phyloP scores from a whole-genome alignment of 495 filamentous ascomycete species.

The Aspergillus mulundensis region DNA sequence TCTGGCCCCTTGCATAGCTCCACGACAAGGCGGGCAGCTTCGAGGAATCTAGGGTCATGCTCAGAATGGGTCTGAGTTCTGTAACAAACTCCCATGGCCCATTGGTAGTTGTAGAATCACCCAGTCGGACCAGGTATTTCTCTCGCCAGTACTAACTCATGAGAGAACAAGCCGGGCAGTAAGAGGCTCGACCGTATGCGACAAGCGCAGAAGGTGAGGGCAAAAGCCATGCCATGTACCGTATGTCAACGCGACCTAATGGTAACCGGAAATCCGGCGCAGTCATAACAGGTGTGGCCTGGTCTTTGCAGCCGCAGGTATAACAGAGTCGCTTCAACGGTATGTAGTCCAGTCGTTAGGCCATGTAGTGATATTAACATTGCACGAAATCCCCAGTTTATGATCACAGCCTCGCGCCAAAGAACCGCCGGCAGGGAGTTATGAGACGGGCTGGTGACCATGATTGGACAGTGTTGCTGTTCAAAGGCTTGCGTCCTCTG shows the following conservation, averaged over 20 bases:
- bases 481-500: neutral
- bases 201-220: neutral
- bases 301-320: neutral
- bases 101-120: too few relatives aligned
- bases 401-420: neutral
- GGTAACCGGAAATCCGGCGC: neutral
- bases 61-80: too few relatives aligned
- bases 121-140: too few relatives aligned
- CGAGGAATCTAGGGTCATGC: too few relatives aligned
- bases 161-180: neutral
- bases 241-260: neutral
- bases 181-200: constrained; percentile 3
- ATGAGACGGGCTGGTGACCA: neutral
- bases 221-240: neutral
- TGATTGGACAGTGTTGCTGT: neutral
- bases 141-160: neutral
- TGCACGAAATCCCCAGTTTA: neutral
- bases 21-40: too few relatives aligned
- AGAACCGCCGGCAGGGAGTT: neutral
- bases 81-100: too few relatives aligned
- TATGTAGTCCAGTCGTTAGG: neutral
- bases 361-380: neutral
- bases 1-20: too few relatives aligned
- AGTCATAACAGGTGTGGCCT: constrained; percentile 2
- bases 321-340: neutral